A percentile compares a stretch with the other conserved stretches of the same genome.
phyloP scores from a whole-genome alignment of 345 rosid species.

The Gossypium arboreum region DNA sequence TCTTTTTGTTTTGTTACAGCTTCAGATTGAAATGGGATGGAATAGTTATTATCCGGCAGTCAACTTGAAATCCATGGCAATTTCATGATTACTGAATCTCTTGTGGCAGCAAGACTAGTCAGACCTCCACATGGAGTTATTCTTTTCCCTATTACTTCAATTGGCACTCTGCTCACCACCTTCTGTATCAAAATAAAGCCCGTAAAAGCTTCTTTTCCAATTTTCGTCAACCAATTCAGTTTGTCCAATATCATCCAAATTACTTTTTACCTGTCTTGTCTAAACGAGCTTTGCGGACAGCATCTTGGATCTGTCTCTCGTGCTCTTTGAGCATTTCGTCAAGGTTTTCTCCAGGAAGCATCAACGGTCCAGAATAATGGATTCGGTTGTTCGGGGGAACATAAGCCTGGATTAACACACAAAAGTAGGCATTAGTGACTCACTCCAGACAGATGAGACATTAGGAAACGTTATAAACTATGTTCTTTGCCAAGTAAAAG shows the following conservation, averaged over 20 bases:
- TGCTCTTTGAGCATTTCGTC: constrained; percentile 93
- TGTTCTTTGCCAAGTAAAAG: not conserved
- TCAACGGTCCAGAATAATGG: constrained; percentile 71
- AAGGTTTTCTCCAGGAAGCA: constrained; percentile 56
- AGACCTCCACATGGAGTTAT: too few relatives aligned
- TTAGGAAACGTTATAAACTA: not conserved
- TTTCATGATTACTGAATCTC: too few relatives aligned
- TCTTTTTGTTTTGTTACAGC: too few relatives aligned
- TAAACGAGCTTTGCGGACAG: constrained; percentile 66
- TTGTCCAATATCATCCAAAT: constrained; percentile 23
- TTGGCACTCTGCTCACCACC: constrained; percentile 1
- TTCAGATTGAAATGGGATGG: too few relatives aligned
- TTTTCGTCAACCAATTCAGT: constrained; percentile 36
- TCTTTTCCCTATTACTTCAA: not conserved
- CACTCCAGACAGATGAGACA: not conserved
- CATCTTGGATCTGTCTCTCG: constrained; percentile 73
- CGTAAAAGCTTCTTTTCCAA: not conserved
- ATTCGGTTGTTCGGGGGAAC: constrained; percentile 38
- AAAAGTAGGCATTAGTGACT: constrained; percentile 16
- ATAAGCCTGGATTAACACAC: constrained; percentile 33
- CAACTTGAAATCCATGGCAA: too few relatives aligned
- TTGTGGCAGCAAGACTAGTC: too few relatives aligned
- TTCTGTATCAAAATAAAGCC: constrained; percentile 1
- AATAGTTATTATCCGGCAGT: too few relatives aligned
- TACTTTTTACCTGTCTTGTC: constrained; percentile 43